phyloP scores from a whole-genome alignment of 768 basidiomycete species.

The Collybia sordida region DNA sequence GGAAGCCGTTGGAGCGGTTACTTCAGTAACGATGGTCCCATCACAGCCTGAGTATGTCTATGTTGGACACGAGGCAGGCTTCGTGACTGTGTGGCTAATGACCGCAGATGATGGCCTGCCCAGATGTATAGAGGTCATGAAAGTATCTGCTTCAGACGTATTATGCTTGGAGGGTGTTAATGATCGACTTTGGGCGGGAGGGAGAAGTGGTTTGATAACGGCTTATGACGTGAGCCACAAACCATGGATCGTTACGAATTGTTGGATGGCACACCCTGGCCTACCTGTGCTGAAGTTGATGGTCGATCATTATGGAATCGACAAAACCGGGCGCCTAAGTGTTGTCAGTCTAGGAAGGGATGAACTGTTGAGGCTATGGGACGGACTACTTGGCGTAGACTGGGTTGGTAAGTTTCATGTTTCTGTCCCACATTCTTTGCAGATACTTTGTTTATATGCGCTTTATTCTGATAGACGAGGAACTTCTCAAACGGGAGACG shows the following conservation, averaged over 20 bases:
- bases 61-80: conserved; percentile 91
- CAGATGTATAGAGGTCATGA: conserved; percentile 70
- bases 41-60: conserved; percentile 67
- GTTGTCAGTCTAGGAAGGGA: conserved; percentile 79
- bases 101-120: conserved; percentile 56
- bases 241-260: conserved; percentile 88
- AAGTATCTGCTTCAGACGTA: conserved; percentile 80
- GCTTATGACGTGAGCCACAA: conserved; percentile 72
- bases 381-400: conserved; percentile 80
- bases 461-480: conserved; percentile 52
- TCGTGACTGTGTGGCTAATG: conserved; percentile 78
- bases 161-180: conserved; percentile 84
- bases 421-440: background rate
- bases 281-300: conserved; percentile 62
- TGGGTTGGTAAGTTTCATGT: conserved; percentile 72
- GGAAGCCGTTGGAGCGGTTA: conserved; percentile 80
- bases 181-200: conserved; percentile 84
- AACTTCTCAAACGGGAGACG: conserved; percentile 71
- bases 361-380: conserved; percentile 80
- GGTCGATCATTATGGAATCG: conserved; percentile 77
- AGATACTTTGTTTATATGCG: background rate
- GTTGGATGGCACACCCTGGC: conserved; percentile 79
- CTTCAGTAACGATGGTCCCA: conserved; percentile 75
- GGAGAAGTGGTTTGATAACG: conserved; percentile 76
- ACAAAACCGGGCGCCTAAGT: conserved; percentile 60